Evolutionary conservation across 179 eudicot species (phyloP).

Genomic region (Patellifolia procumbens): DNA sequence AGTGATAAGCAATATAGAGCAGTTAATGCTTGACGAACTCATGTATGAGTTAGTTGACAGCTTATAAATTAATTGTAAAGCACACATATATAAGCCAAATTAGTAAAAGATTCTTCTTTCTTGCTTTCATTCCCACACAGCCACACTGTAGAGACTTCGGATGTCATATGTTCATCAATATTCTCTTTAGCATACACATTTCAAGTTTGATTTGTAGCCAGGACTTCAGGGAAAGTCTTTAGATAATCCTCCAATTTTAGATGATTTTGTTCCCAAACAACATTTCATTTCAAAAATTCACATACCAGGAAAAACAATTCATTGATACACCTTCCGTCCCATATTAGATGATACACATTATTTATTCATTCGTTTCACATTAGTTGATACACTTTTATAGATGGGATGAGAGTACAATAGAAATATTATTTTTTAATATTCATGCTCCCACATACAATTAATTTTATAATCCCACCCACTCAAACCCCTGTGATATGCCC

Average conservation of each 20-base stretch:
- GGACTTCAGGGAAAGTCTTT: not conserved
- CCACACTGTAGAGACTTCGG: too few species aligned
- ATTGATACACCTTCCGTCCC: too few species aligned
- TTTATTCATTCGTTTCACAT: too few species aligned
- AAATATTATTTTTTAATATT: too few species aligned
- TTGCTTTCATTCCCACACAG: not conserved
- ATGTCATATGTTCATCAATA: not conserved
- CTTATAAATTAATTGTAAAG: not conserved
- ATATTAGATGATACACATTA: too few species aligned
- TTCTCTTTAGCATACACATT: not conserved
- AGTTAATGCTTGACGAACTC: slow-evolving; percentile 50
- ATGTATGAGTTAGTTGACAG: slow-evolving; percentile 56
- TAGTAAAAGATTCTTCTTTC: not conserved
- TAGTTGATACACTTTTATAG: too few species aligned
- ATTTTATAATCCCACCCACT: too few species aligned
- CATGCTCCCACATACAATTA: too few species aligned
- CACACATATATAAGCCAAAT: not conserved
- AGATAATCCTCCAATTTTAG: not conserved
- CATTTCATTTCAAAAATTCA: not conserved
- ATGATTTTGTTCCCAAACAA: not conserved
- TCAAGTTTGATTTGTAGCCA: not conserved
- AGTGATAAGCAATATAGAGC: slow-evolving; percentile 60
- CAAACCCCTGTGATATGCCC: too few species aligned
- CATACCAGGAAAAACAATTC: not conserved
- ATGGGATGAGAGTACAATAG: too few species aligned